A percentile compares a stretch with the other conserved stretches of the same genome.
Conservation (phyloP, 1,284 basidiomycete genomes). For the Tetrapyrgos nigripes region DNA sequence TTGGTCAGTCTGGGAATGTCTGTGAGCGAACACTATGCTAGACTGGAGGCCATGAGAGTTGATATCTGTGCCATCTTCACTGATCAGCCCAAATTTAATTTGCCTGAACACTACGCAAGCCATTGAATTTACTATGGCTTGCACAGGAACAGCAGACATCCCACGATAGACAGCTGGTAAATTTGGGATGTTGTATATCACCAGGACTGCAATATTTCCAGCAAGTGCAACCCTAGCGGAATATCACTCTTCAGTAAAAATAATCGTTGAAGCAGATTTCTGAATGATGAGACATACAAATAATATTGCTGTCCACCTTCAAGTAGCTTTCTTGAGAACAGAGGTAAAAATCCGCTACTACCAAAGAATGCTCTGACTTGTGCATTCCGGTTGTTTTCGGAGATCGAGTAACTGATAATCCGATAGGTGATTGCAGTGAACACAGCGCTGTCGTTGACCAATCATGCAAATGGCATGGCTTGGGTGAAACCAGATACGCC, state of each 20-base stretch:
- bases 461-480: not conserved
- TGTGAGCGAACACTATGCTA: too few relatives aligned
- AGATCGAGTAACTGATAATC: not conserved
- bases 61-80: not conserved
- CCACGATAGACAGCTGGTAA: not conserved
- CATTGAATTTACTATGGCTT: not conserved
- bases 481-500: not conserved
- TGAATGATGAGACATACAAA: not conserved
- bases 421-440: constrained; percentile 11
- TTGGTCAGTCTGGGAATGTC: too few relatives aligned
- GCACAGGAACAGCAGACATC: not conserved
- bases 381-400: too few relatives aligned
- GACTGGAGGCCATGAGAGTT: too few relatives aligned
- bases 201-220: not conserved
- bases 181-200: not conserved
- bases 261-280: not conserved
- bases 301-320: not conserved
- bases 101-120: constrained; percentile 1
- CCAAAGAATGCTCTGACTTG: not conserved
- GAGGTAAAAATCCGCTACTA: not conserved
- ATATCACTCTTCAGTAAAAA: too few relatives aligned
- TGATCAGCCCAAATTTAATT: constrained; percentile 1
- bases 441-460: constrained; percentile 9
- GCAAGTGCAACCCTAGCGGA: not conserved
- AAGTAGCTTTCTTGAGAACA: not conserved